Base-by-base conservation (phyloP, 768 basidiomycete species). In the Kwoniella dejecticola region DNA sequence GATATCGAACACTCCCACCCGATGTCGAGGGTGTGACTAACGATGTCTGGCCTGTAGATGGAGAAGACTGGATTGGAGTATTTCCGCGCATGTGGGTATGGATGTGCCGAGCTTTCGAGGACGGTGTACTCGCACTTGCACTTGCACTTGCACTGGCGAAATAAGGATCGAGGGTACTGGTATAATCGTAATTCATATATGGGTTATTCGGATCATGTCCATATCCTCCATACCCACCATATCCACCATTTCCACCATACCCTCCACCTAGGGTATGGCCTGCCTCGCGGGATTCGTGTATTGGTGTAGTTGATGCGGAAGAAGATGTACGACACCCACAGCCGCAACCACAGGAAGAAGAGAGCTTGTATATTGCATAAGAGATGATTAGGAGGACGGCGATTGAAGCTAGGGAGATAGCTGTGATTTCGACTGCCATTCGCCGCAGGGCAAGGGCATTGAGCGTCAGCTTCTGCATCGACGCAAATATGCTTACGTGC, bases 401-500 rank as follows among this genome's bases (percentile, higher is more conserved):
- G 33, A 61, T 7, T 19, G 30, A 29, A 13, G 47, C 57, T 5
- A 50, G 38, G 7, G 36, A 46, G 19, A 69, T 62, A 6, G 65
- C 66, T 19, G 50, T 62, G 10, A 68, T 62, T 23, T 44, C 53
- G 60, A 68, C 67, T 68, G 52, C 40, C 4, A 1, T 12, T 38
- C 36, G 17, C n/a, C 36, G 36, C 8, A 19, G 42, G 46, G 4
- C 11, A 48, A 29, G 7, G 19, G 41, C 17, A 42, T 42, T 19
- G 17, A 12, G 11, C 17, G 41, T 42, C 41, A 42, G 41, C 41
- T 42, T 42, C 19, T 12, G 41, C 36, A 38, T 38, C n/a, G n/a
- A n/a, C n/a, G n/a, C n/a, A n/a, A n/a, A n/a, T n/a, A n/a, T n/a
- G n/a, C n/a, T n/a, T n/a, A n/a, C n/a, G n/a, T n/a, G n/a, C n/a